A percentile compares a stretch with the other conserved stretches of the same genome.
Evolutionary conservation across 371 early-diverging fungal genomes (phyloP).

Genomic region (Actinomucor elegans): DNA sequence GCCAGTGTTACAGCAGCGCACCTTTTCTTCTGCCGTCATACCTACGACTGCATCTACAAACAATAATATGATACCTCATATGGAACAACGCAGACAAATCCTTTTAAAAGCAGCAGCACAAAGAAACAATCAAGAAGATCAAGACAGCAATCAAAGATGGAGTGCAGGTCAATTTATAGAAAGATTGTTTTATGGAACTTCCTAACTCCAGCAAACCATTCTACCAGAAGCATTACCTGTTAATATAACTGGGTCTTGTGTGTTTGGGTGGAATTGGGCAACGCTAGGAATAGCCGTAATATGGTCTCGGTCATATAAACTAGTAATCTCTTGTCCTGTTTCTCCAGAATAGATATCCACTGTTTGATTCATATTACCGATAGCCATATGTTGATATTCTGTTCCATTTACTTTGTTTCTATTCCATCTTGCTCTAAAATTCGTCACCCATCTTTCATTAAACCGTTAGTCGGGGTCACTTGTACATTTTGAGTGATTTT

Average conservation of each 20-base stretch:
- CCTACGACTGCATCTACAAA: background rate
- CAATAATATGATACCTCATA: constrained; percentile 6
- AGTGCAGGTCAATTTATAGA: constrained; percentile 12
- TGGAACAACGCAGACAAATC: constrained; percentile 20
- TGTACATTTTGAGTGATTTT: no score
- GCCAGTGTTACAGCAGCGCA: constrained; percentile 2
- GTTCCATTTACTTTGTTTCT: constrained; percentile 29
- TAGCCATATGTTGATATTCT: constrained; percentile 49
- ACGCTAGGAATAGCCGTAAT: constrained; percentile 74
- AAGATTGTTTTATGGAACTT: constrained; percentile 9
- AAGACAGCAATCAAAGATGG: constrained; percentile 12
- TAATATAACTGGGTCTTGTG: constrained; percentile 26
- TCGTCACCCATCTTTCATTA: constrained; percentile 69
- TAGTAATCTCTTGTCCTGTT: constrained; percentile 50
- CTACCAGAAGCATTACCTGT: constrained; percentile 46
- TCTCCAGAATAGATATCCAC: constrained; percentile 65
- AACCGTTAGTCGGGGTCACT: no score
- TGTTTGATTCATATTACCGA: constrained; percentile 73
- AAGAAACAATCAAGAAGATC: constrained; percentile 1
- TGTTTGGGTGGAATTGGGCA: constrained; percentile 63
- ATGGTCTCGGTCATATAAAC: constrained; percentile 49
- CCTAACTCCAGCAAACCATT: constrained; percentile 38
- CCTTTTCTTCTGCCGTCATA: constrained; percentile 8
- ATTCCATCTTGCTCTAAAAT: constrained; percentile 73
- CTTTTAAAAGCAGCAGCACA: constrained; percentile 15